Base-by-base conservation (phyloP, 352 stramenopile species). In the Globisporangium carolinianum region DNA sequence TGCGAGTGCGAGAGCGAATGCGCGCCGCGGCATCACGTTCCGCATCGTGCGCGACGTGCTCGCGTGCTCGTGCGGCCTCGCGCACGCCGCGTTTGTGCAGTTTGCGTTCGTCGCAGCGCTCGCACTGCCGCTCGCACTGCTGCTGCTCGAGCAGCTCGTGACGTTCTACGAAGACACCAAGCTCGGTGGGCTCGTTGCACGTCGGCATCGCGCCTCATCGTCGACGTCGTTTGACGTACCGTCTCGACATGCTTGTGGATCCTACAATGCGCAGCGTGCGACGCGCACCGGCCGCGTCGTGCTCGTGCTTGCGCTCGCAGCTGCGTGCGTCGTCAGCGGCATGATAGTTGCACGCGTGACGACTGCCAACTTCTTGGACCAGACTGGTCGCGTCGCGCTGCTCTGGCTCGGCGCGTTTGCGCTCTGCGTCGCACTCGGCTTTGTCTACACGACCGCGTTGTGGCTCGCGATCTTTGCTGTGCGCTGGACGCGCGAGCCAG, bases 131-230 rank as follows among this genome's bases (percentile, higher is more conserved):
- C 32, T 83, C 1, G 46, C 65, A 17, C 62, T 75, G 18, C 54
- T 83, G 24, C n/a, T 81, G 8, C 62, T 73, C 5, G 69, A 87
- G 58, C 71, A 79, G 39, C 55, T 86, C 35, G 77, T 86, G 36
- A 84, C 73, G 17, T 83, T 87, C 62, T 87, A 87, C 57, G 68
- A 73, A 15, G 71, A 86, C 59, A 61, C 64, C 10, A 76, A 87
- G 54, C 32, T 79, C 15, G 69, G 68, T 51, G 69, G 75, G 35
- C 57, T 82, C 50, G 72, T 82, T 32, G 60, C 71, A 43, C 71
- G 73, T 11, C 69, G 68, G 0, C 66, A 69, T 17, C 66, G 72
- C 15, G 45, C 11, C n/a, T 15, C 5, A 47, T 47, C 11, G 42
- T 17, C 11, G 42, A 47, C 42, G 42, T 15, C 42, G 11, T 5